These are phyloP conservation scores for Didymellaceae sp. DNA, from an alignment of 2,329 filamentous ascomycete genomes.

Conservation along the genomic window DNA sequence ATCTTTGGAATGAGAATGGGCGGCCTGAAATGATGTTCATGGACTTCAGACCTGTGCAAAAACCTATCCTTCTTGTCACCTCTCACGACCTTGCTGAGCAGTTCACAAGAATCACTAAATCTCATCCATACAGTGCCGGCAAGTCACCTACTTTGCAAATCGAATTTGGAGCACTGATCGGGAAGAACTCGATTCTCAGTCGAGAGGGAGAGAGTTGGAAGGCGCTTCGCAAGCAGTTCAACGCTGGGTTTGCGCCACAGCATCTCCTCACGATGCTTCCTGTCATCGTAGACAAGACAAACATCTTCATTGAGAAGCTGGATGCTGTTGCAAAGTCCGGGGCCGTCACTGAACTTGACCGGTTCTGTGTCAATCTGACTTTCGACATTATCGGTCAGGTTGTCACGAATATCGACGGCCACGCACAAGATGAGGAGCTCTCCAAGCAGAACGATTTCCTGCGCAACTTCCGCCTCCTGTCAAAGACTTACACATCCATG, in stretches of 20 bases:
- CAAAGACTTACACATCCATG: constrained; percentile 27
- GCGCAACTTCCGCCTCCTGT: constrained; percentile 29
- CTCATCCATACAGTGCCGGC: constrained; percentile 38
- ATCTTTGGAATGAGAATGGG: constrained; percentile 35
- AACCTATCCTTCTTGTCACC: constrained; percentile 32
- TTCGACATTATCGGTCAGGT: constrained; percentile 48
- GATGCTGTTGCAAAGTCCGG: constrained; percentile 35
- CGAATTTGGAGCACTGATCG: constrained; percentile 31
- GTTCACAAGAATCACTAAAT: constrained; percentile 35
- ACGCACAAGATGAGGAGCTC: constrained; percentile 33
- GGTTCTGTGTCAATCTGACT: constrained; percentile 39
- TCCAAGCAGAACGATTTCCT: constrained; percentile 34
- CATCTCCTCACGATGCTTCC: constrained; percentile 46
- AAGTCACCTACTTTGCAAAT: constrained; percentile 44
- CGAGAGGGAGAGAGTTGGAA: constrained; percentile 43
- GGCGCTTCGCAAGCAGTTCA: constrained; percentile 43
- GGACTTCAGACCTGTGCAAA: constrained; percentile 42
- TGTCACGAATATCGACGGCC: constrained; percentile 36
- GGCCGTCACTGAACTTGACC: constrained; percentile 38
- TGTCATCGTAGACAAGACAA: constrained; percentile 45
- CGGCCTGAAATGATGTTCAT: constrained; percentile 37
- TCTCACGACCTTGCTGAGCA: constrained; percentile 48
- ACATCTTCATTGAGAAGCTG: constrained; percentile 41
- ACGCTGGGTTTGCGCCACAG: constrained; percentile 46
- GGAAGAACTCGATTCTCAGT: constrained; percentile 36